A percentile compares a stretch with the other conserved stretches of the same genome.
Evolutionary conservation across 768 basidiomycete species (phyloP).

Genomic region (Lactarius psammicola): DNA sequence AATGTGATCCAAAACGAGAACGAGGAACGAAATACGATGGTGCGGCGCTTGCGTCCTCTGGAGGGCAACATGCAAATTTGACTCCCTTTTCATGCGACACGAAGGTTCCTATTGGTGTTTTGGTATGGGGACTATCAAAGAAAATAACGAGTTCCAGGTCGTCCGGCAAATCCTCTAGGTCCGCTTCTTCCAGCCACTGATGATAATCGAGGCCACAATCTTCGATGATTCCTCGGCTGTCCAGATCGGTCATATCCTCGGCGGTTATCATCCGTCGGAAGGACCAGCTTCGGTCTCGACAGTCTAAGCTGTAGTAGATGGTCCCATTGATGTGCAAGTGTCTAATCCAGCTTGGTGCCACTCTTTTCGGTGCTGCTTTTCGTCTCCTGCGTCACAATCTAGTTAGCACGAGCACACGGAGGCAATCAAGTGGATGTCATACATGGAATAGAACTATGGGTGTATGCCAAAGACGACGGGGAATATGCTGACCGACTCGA

Average conservation of each 20-base stretch:
- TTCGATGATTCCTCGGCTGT: not conserved
- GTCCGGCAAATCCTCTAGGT: constrained; percentile 13
- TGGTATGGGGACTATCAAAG: not conserved
- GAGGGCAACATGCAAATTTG: constrained; percentile 6
- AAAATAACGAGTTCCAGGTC: constrained; percentile 14
- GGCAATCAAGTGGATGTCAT: not conserved
- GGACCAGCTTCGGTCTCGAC: not conserved
- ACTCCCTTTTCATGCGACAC: constrained; percentile 10
- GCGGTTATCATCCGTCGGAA: constrained; percentile 4
- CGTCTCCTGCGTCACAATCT: constrained; percentile 4
- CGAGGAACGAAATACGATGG: constrained; percentile 4
- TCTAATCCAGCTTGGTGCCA: not conserved
- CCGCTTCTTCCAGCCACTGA: constrained; percentile 18
- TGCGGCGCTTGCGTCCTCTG: not conserved
- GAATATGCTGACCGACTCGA: not conserved
- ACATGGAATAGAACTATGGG: constrained; percentile 10
- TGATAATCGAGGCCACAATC: constrained; percentile 10
- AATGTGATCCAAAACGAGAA: not conserved
- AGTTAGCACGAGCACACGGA: constrained; percentile 1
- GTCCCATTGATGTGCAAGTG: constrained; percentile 17
- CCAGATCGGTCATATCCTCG: constrained; percentile 9
- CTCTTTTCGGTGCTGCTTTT: not conserved
- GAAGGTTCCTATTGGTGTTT: constrained; percentile 8
- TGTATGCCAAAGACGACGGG: not conserved
- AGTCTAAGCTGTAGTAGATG: constrained; percentile 14